A percentile compares a stretch with the other conserved stretches of the same genome.
phyloP scores from a whole-genome alignment of 306 rosid genomes.

The Mimosa pudica region DNA sequence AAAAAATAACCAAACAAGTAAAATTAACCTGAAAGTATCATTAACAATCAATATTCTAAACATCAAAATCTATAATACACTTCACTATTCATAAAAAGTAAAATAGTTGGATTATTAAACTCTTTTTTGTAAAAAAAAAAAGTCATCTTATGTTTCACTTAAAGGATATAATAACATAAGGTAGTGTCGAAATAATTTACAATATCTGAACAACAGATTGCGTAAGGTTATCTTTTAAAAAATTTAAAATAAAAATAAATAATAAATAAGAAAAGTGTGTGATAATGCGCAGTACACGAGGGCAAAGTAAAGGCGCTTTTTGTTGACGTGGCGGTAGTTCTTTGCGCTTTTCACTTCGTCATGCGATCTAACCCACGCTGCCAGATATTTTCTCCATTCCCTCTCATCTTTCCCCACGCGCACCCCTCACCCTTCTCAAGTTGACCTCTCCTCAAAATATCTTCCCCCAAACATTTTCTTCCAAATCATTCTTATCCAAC shows the following conservation, averaged over 20 bases:
- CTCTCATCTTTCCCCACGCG: background rate
- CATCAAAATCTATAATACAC: background rate
- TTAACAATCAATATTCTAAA: background rate
- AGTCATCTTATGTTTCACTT: background rate
- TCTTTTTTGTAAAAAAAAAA: background rate
- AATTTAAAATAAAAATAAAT: background rate
- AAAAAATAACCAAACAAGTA: background rate
- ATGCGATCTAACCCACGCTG: background rate
- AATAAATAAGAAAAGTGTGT: background rate
- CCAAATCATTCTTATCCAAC: background rate
- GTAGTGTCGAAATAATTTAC: background rate
- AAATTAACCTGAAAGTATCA: background rate
- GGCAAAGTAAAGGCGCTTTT: constrained; percentile 9
- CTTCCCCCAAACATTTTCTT: background rate
- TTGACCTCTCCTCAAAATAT: background rate
- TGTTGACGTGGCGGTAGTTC: constrained; percentile 16
- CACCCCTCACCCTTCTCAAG: background rate
- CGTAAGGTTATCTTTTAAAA: background rate
- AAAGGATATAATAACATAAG: background rate
- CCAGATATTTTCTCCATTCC: constrained; percentile 6
- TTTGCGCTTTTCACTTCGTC: constrained; percentile 19
- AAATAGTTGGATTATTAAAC: background rate
- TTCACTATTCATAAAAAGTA: background rate
- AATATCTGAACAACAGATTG: background rate
- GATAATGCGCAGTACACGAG: background rate